A percentile compares a stretch with the other conserved stretches of the same genome.
These are phyloP conservation scores for Chrysanthemum lavandulifolium DNA, from an alignment of 129 eudicot genomes.

Conservation along the genomic window DNA sequence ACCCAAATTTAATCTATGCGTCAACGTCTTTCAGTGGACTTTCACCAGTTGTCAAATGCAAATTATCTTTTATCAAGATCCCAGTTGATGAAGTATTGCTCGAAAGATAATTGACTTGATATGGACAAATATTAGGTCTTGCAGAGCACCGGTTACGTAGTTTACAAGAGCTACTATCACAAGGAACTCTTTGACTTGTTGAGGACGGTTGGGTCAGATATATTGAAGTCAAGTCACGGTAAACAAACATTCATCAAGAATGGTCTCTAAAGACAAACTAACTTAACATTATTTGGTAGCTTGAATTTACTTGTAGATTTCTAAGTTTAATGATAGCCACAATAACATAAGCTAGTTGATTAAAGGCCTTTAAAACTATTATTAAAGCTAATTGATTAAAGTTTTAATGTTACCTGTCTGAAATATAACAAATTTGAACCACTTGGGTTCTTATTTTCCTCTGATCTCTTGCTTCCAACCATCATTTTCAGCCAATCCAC, in stretches of 20 bases:
- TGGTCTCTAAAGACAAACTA: not conserved
- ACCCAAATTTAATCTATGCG: constrained; percentile 84
- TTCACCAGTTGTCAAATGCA: constrained; percentile 64
- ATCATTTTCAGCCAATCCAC: constrained; percentile 62
- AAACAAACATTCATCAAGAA: constrained; percentile 13
- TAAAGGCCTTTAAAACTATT: too few species aligned
- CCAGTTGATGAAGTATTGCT: constrained; percentile 76
- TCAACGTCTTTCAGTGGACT: constrained; percentile 39
- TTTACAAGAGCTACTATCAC: too few species aligned
- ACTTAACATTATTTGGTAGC: not conserved
- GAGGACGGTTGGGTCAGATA: constrained; percentile 75
- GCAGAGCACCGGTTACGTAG: constrained; percentile 56
- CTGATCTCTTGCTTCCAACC: too few species aligned
- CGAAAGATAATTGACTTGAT: constrained; percentile 65
- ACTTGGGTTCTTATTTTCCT: too few species aligned
- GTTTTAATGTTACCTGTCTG: too few species aligned
- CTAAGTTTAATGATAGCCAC: too few species aligned
- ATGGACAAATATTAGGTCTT: constrained; percentile 64
- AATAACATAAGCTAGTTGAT: too few species aligned
- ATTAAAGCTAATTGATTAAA: too few species aligned
- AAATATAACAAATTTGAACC: too few species aligned
- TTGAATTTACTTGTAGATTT: not conserved
- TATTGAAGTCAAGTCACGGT: constrained; percentile 52
- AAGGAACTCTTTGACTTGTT: too few species aligned
- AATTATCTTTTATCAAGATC: constrained; percentile 68